Evolutionary conservation across 2,329 filamentous ascomycete genomes (phyloP), one percentile per base, ranked within the genome.

Genomic region (Nemania sp.): DNA sequence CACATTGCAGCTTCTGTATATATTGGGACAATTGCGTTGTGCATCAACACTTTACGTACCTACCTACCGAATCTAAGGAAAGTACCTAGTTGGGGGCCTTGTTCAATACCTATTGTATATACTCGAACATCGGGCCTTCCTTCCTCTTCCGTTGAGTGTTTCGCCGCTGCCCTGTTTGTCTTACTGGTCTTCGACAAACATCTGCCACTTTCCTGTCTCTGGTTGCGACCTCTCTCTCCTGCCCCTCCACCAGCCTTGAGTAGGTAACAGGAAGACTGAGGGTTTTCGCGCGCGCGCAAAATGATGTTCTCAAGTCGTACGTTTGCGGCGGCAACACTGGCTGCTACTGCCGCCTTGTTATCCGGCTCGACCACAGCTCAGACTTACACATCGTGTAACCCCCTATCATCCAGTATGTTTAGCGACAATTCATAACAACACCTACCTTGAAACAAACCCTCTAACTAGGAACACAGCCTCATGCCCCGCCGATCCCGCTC

Each of bases 401-500:
- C 77, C 52, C 64, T 76, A n/a, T 63, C 69, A 54, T 60, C 68
- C 45, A 73, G 77, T 78, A 76, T 64, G 77, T 74, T 8, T 60
- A 10, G 18, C 32, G 35, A 2, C 53, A 4, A 13, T 7, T 38
- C 20, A 55, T 20, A n/a, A 22, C n/a, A 38, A 35, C 52, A 26
- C 35, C 64, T 27, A 20, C 70, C 26, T n/a, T 47, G 24, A 2
- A 18, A 29, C 32, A 56, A 6, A 20, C 1, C 27, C 67, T 73
- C 73, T 72, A 62, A 72, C 65, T 61, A 26, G 64, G 4, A 13
- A 71, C 75, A 84, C 83, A 82, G 85, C 82, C 67, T 98, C 82
- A 67, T 98, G 95, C 76, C 88, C 92, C 5, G 79, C 92, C 60
- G 85, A 98, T 78, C 89, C 92, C 7, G 95, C 94, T 0, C 87